These are phyloP conservation scores for Aspergillus kassunensis DNA, from an alignment of 495 filamentous ascomycete species.

Conservation along the genomic window DNA sequence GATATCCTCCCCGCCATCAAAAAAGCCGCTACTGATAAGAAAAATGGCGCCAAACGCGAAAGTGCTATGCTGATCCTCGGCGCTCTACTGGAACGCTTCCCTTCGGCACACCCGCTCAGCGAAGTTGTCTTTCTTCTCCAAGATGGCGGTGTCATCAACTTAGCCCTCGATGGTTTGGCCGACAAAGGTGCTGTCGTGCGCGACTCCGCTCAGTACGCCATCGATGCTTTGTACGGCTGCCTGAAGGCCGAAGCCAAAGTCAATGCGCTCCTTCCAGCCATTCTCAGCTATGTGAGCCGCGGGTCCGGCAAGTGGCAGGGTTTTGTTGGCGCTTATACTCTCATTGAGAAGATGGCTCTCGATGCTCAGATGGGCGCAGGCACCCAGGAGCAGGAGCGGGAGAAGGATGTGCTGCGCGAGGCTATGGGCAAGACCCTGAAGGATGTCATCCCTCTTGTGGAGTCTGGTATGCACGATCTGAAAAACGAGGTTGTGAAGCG, in stretches of 20 bases:
- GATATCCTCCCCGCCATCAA: slow-evolving; percentile 59
- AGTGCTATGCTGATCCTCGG: slow-evolving; percentile 94
- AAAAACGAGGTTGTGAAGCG: slow-evolving; percentile 89
- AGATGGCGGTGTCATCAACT: slow-evolving; percentile 66
- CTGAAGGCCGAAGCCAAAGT: slow-evolving; percentile 79
- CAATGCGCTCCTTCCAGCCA: slow-evolving; percentile 68
- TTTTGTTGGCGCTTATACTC: slow-evolving; percentile 73
- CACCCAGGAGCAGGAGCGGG: slow-evolving; percentile 70
- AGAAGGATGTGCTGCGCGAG: slow-evolving; percentile 84
- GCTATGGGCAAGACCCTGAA: slow-evolving; percentile 90
- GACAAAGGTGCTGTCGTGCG: slow-evolving; percentile 87
- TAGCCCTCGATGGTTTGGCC: slow-evolving; percentile 78
- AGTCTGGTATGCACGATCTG: slow-evolving; percentile 93
- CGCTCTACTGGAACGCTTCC: slow-evolving; percentile 86
- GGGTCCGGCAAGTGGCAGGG: slow-evolving; percentile 93
- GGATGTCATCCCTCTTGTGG: slow-evolving; percentile 84
- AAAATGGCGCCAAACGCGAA: slow-evolving; percentile 79
- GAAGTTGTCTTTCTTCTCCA: slow-evolving; percentile 79
- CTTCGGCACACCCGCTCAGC: slow-evolving; percentile 67
- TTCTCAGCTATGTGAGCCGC: slow-evolving; percentile 71
- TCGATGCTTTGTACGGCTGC: slow-evolving; percentile 79
- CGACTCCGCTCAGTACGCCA: slow-evolving; percentile 88
- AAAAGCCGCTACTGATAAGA: slow-evolving; percentile 92
- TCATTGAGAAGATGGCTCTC: slow-evolving; percentile 87
- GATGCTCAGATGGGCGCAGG: slow-evolving; percentile 84